A percentile compares a stretch with the other conserved stretches of the same genome.
phyloP scores from a whole-genome alignment of 306 rosid species.

The Hippophae gyantsensis region DNA sequence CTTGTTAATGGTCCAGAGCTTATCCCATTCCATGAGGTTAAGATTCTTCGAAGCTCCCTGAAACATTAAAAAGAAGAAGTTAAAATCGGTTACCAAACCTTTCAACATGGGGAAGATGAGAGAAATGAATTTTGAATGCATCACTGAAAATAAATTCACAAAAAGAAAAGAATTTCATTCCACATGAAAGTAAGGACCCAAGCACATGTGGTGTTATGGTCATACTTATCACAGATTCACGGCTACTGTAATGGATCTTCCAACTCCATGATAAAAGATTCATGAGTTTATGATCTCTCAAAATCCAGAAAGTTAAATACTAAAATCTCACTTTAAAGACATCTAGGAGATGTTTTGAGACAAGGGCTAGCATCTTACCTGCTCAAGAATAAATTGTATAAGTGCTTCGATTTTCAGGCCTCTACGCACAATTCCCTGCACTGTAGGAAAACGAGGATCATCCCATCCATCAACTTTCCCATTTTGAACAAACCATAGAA shows the following conservation, averaged over 20 bases:
- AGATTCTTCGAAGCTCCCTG: constrained; percentile 94
- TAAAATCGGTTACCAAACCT: constrained; percentile 12
- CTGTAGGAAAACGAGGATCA: constrained; percentile 88
- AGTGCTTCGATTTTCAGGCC: constrained; percentile 84
- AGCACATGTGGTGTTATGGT: too few species aligned
- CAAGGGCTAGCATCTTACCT: constrained; percentile 31
- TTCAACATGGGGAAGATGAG: background rate
- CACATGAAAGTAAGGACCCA: background rate
- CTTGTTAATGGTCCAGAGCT: constrained; percentile 88
- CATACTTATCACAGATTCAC: too few species aligned
- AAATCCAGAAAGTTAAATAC: too few species aligned
- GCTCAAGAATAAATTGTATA: constrained; percentile 85
- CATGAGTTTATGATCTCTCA: too few species aligned
- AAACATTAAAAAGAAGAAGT: constrained; percentile 7
- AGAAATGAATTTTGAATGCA: background rate
- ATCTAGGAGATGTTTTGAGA: background rate
- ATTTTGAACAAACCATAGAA: constrained; percentile 93
- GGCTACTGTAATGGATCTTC: too few species aligned
- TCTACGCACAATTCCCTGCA: constrained; percentile 90
- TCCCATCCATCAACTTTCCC: constrained; percentile 95
- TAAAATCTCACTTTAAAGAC: background rate
- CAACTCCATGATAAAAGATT: too few species aligned
- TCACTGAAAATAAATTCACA: background rate
- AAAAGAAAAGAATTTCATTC: too few species aligned
- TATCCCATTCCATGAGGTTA: constrained; percentile 99